A percentile compares a stretch with the other conserved stretches of the same genome.
Evolutionary conservation across 2,329 filamentous ascomycete genomes (phyloP).

Genomic region (Dothideomycetidae sp.): DNA sequence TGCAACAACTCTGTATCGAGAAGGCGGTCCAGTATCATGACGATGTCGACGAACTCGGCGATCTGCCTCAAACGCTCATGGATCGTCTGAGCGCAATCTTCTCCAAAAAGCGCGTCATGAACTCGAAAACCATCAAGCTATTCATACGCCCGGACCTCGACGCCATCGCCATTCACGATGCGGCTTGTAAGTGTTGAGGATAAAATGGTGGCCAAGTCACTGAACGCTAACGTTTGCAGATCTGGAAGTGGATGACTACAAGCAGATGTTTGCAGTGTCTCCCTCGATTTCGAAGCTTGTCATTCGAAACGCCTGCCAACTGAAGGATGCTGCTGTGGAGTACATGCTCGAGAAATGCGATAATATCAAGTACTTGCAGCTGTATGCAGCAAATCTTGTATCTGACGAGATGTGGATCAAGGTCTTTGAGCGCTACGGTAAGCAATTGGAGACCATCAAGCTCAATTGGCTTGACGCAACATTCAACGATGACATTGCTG

Average conservation of each 20-base stretch:
- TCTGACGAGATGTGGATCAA: conserved; percentile 61
- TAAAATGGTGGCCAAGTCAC: too few species aligned
- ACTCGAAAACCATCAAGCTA: conserved; percentile 33
- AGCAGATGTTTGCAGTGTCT: conserved; percentile 64
- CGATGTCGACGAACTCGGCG: conserved; percentile 50
- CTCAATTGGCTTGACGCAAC: conserved; percentile 74
- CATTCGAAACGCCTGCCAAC: conserved; percentile 73
- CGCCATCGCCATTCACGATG: conserved; percentile 46
- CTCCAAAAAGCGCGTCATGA: conserved; percentile 47
- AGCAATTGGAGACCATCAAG: conserved; percentile 52
- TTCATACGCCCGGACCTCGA: conserved; percentile 40
- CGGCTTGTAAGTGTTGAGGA: conserved; percentile 38
- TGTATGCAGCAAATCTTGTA: conserved; percentile 75
- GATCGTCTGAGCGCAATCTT: conserved; percentile 48
- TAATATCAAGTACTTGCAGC: conserved; percentile 55
- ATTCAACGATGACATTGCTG: conserved; percentile 57
- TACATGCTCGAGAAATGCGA: conserved; percentile 63
- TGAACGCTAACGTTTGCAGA: too few species aligned
- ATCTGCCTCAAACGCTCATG: conserved; percentile 43
- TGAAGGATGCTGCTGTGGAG: conserved; percentile 72
- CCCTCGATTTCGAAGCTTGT: conserved; percentile 57
- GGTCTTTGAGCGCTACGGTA: conserved; percentile 52
- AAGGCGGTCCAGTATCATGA: conserved; percentile 49
- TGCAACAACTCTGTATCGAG: conserved; percentile 51
- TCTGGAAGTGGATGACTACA: conserved; percentile 61